phyloP scores from a whole-genome alignment of 176 grass and related monocot species.

The Phragmites australis region DNA sequence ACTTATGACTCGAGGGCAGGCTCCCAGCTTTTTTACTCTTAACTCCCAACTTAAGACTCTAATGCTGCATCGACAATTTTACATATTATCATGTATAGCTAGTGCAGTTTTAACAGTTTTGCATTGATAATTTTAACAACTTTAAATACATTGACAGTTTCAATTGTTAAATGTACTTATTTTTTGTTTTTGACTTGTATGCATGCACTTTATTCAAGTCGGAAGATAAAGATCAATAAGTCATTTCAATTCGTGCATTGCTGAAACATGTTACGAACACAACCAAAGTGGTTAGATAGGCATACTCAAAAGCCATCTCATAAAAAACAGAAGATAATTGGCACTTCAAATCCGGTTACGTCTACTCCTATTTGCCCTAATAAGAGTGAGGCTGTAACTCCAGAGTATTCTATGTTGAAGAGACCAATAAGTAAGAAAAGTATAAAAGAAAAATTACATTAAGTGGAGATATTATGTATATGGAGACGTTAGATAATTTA shows the following conservation, averaged over 20 bases:
- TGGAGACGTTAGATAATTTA: neutral
- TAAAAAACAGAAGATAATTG: neutral
- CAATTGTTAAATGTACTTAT: no score
- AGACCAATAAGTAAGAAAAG: neutral
- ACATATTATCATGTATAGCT: no score
- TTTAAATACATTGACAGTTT: no score
- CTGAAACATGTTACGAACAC: neutral
- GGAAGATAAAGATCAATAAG: neutral
- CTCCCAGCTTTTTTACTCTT: no score
- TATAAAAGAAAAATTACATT: neutral
- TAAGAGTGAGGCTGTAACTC: neutral
- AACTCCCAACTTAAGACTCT: no score
- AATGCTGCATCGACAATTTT: no score
- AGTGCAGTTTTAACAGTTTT: no score
- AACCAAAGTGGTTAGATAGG: constrained; percentile 24
- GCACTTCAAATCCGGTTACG: neutral
- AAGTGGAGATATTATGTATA: neutral
- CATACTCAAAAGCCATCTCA: neutral
- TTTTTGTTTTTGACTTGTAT: no score
- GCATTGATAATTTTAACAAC: no score
- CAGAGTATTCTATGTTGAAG: neutral
- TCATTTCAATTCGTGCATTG: constrained; percentile 7
- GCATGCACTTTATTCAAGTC: constrained; percentile 7
- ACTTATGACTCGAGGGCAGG: no score
- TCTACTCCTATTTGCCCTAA: neutral